Evolutionary conservation across 192 early-diverging fungal species (phyloP).

Genomic region (Coemansia asiatica): DNA sequence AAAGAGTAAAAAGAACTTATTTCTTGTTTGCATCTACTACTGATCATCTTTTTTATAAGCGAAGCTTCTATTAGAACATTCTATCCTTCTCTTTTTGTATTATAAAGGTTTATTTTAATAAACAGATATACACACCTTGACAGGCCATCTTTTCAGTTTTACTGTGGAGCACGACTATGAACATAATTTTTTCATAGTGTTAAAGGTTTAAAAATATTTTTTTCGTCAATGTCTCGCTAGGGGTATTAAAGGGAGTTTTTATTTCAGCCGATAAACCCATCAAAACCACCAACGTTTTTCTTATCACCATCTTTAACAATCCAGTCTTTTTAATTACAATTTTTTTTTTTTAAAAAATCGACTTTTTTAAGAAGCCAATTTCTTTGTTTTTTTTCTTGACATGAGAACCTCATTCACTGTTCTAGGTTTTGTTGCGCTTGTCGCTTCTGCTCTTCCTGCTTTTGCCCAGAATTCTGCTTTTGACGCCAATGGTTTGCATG

Average conservation of each 20-base stretch:
- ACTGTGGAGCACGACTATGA: background rate
- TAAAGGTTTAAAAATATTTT: background rate
- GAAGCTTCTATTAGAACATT: slow-evolving; percentile 1
- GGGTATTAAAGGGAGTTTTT: background rate
- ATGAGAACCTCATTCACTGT: slow-evolving; percentile 1
- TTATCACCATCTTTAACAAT: no score
- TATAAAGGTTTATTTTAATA: no score
- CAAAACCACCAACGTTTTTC: background rate
- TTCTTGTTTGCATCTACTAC: background rate
- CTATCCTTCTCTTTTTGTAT: background rate
- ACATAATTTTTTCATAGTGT: background rate
- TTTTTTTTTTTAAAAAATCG: no score
- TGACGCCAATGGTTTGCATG: background rate
- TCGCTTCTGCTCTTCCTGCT: background rate
- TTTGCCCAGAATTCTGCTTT: background rate
- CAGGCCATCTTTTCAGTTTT: background rate
- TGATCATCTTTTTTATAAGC: background rate
- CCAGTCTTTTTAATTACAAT: no score
- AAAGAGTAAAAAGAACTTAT: background rate
- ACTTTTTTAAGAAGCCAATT: background rate
- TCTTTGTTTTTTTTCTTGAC: background rate
- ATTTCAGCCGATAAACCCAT: background rate
- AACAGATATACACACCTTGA: background rate
- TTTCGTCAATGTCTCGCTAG: background rate
- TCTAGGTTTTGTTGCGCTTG: slow-evolving; percentile 2